A percentile compares a stretch with the other conserved stretches of the same genome.
Conservation (phyloP, 306 rosid species). For the Pyrus betulifolia region DNA sequence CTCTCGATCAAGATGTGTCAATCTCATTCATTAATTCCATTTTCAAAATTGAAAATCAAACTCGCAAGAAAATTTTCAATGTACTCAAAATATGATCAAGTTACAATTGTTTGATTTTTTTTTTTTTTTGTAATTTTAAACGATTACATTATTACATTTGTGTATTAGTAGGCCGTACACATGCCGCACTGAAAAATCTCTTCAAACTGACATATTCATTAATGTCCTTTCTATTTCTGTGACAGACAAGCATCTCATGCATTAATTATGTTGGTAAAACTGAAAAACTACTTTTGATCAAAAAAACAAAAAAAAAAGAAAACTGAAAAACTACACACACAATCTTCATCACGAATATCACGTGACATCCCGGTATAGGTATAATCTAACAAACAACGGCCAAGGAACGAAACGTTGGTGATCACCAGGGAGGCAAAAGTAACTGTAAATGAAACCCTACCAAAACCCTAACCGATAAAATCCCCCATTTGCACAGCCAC, state of each 20-base stretch:
- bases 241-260: background rate
- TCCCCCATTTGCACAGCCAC: background rate
- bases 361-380: background rate
- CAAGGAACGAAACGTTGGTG: background rate
- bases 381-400: background rate
- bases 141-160: no score
- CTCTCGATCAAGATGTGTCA: no score
- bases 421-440: background rate
- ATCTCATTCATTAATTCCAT: no score
- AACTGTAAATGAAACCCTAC: conserved; percentile 2
- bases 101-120: no score
- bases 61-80: no score
- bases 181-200: no score
- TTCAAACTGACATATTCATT: no score
- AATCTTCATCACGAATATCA: background rate
- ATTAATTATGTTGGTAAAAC: background rate
- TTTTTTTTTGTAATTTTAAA: no score
- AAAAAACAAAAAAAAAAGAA: no score
- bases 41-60: no score
- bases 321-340: background rate
- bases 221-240: background rate
- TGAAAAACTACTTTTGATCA: background rate
- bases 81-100: rapidly evolving
- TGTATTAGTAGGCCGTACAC: no score
- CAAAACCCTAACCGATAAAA: conserved; percentile 1